Percentiles rank a stretch among this genome's conserved stretches.
Evolutionary conservation across 208 protist genomes (phyloP).

Genomic region (Lotmaria passim): DNA sequence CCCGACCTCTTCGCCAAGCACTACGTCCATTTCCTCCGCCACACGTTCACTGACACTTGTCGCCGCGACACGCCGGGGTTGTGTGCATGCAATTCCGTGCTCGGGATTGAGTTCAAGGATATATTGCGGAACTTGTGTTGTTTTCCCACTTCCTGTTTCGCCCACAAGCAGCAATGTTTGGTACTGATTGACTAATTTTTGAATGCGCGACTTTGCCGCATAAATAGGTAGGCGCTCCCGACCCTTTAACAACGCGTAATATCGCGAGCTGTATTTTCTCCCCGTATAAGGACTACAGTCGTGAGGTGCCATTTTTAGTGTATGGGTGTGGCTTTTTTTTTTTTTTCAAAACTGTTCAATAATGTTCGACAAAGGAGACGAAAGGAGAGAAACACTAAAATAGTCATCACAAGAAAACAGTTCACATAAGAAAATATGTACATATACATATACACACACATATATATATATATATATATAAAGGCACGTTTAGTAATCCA

Average conservation of each 20-base stretch:
- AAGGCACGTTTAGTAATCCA: too few species aligned
- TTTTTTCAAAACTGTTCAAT: constrained; percentile 7
- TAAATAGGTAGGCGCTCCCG: constrained; percentile 79
- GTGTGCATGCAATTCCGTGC: constrained; percentile 92
- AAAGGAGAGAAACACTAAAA: too few species aligned
- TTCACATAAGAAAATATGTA: too few species aligned
- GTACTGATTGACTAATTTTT: constrained; percentile 90
- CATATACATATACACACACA: too few species aligned
- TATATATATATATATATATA: too few species aligned
- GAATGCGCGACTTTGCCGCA: constrained; percentile 70
- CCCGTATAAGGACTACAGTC: constrained; percentile 61
- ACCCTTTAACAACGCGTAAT: constrained; percentile 51
- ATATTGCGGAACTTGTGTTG: constrained; percentile 96
- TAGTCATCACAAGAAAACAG: too few species aligned
- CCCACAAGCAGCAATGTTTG: constrained; percentile 92
- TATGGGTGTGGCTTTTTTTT: neutral
- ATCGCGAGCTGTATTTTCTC: constrained; percentile 55
- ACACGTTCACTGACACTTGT: constrained; percentile 98
- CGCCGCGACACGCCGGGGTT: constrained; percentile 98
- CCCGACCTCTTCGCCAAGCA: constrained; percentile 97
- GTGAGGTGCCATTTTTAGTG: neutral
- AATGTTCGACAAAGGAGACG: neutral
- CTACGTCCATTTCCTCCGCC: constrained; percentile 97
- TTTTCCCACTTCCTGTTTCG: constrained; percentile 96
- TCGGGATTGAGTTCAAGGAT: constrained; percentile 90